Conservation (phyloP, 176 grass and related monocot species). For the Triticum turgidum region DNA sequence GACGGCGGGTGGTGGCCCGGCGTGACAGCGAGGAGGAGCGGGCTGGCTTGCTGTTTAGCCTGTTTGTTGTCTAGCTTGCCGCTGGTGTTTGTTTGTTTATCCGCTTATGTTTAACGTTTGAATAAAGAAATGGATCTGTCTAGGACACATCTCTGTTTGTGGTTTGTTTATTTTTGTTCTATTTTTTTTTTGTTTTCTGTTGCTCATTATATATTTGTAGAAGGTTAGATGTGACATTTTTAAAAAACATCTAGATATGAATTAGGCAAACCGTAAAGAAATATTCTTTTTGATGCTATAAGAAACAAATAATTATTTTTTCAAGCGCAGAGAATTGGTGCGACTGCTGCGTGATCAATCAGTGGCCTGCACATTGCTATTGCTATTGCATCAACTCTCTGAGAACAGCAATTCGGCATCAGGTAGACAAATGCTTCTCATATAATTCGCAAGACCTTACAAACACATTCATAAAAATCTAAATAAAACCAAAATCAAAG, state of each 20-base stretch:
- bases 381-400: background rate
- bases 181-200: no score
- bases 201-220: no score
- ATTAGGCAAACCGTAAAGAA: background rate
- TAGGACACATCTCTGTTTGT: no score
- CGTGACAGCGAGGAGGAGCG: constrained; percentile 28
- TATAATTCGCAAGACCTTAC: no score
- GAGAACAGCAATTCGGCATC: background rate
- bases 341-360: background rate
- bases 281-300: no score
- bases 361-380: background rate
- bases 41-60: background rate
- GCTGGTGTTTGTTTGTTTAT: background rate
- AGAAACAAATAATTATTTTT: background rate
- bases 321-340: background rate
- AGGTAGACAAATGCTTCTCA: background rate
- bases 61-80: background rate
- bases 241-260: no score
- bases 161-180: no score
- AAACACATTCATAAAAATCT: no score
- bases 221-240: no score
- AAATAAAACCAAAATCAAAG: no score
- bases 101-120: constrained; percentile 8
- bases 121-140: background rate
- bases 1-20: background rate